phyloP scores from a whole-genome alignment of 228 moss, liverwort and hornwort genomes.

The Sphagnum fallax region DNA sequence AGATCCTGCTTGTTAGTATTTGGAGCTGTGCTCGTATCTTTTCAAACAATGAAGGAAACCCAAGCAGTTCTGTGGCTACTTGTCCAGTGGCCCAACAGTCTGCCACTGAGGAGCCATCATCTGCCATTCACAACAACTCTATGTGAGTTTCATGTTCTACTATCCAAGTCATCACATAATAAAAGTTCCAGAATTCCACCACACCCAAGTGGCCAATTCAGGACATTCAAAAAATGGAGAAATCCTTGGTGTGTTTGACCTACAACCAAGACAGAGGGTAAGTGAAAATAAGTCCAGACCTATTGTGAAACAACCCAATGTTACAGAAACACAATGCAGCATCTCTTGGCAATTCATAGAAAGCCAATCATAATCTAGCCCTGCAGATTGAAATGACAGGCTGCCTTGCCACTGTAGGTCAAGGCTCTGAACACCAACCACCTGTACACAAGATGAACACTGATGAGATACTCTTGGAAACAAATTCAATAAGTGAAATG shows the following conservation, averaged over 20 bases:
- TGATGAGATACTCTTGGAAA: neutral
- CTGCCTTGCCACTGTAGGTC: constrained; percentile 33
- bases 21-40: constrained; percentile 10
- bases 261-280: no score
- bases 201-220: no score
- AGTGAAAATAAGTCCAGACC: constrained; percentile 15
- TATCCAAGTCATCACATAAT: no score
- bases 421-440: constrained; percentile 32
- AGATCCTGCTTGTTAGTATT: constrained; percentile 11
- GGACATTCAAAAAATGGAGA: no score
- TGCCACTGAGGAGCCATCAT: constrained; percentile 59
- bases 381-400: neutral
- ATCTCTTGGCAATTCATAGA: constrained; percentile 8
- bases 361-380: neutral
- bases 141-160: neutral
- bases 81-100: constrained; percentile 46
- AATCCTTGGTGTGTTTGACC: no score
- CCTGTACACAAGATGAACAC: constrained; percentile 2
- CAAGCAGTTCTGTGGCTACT: constrained; percentile 33
- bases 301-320: constrained; percentile 34
- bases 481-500: neutral
- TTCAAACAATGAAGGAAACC: constrained; percentile 8
- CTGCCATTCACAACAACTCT: constrained; percentile 15
- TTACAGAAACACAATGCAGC: constrained; percentile 15
- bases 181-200: no score